Evolutionary conservation across 2,329 filamentous ascomycete species (phyloP).

Genomic region (Beauveria australis): DNA sequence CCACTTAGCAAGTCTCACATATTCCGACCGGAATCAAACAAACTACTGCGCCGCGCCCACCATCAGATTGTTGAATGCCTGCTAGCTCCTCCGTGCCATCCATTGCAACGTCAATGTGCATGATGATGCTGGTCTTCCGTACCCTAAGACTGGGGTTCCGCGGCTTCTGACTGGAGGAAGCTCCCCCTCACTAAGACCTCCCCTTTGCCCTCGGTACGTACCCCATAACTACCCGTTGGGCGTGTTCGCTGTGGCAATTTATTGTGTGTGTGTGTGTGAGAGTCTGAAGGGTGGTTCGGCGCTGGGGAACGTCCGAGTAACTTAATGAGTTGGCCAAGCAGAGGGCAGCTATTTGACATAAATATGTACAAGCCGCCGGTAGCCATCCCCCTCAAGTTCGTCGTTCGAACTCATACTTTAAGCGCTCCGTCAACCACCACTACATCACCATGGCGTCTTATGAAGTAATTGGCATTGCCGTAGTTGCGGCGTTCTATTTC

Average conservation of each 20-base stretch:
- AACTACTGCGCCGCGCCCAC: not conserved
- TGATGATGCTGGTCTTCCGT: not conserved
- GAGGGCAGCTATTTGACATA: slow-evolving; percentile 1
- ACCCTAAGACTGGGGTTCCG: not conserved
- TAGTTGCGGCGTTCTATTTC: slow-evolving; percentile 14
- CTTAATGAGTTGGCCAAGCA: slow-evolving; percentile 3
- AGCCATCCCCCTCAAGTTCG: not conserved
- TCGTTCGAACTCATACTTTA: not conserved
- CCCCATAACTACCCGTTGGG: slow-evolving; percentile 1
- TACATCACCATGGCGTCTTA: slow-evolving; percentile 1
- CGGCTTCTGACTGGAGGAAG: not conserved
- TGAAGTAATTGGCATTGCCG: slow-evolving; percentile 10
- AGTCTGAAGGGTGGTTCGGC: not conserved
- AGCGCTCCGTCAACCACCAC: not conserved
- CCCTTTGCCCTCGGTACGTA: not conserved
- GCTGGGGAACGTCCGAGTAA: not conserved
- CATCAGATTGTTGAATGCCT: not conserved
- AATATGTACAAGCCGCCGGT: slow-evolving; percentile 4
- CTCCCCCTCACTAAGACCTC: not conserved
- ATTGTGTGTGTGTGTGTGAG: not conserved
- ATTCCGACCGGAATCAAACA: slow-evolving; percentile 8
- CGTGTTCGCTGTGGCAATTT: not conserved
- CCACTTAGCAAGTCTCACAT: not conserved
- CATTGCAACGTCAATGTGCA: not conserved
- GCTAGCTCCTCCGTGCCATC: not conserved